These are phyloP conservation scores for Trichoderma simmonsii DNA, from an alignment of 2,329 filamentous ascomycete species.

Conservation along the genomic window DNA sequence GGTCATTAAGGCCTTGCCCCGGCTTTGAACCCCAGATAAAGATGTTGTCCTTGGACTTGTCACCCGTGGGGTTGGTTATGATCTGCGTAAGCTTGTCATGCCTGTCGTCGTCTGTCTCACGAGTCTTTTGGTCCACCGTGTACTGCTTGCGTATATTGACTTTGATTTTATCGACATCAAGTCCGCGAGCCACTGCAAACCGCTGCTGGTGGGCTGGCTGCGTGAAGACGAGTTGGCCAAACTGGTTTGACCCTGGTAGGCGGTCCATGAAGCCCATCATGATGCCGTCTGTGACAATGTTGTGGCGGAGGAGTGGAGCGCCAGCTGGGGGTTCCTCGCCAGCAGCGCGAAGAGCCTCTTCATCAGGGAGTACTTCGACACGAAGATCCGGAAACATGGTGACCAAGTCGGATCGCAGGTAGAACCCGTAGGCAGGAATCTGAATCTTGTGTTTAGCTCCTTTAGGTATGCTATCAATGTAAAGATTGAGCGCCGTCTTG, in stretches of 20 bases:
- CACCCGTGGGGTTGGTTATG: background rate
- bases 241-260: background rate
- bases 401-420: background rate
- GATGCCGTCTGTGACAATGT: background rate
- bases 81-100: background rate
- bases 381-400: background rate
- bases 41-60: background rate
- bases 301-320: background rate
- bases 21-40: background rate
- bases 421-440: background rate
- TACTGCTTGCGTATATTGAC: background rate
- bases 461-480: background rate
- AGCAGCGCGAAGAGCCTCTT: background rate
- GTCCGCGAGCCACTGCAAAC: background rate
- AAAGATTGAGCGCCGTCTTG: background rate
- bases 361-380: background rate
- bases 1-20: background rate
- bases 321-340: background rate
- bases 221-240: background rate
- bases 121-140: background rate
- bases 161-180: background rate
- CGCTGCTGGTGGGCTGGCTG: background rate
- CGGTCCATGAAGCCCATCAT: background rate
- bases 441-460: background rate
- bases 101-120: background rate